Evolutionary conservation across 257 asterid species (phyloP), one percentile per base, ranked within the genome.

Genomic region (Primulina tabacum): DNA sequence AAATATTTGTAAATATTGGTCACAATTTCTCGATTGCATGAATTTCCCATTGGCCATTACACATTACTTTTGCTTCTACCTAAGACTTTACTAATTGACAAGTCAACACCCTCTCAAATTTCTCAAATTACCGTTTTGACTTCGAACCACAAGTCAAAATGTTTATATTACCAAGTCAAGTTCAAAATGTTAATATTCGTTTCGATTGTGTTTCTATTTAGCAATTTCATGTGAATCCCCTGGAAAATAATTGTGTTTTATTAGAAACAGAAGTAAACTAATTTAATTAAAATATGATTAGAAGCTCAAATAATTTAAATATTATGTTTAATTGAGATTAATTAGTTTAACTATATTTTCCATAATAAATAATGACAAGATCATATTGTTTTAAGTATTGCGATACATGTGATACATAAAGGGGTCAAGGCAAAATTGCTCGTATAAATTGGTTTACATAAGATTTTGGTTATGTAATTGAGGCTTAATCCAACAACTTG

Each of bases 121-220:
- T 26, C 1, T 64, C 2, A 14, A 64, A 37, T 7, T 20, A 11
- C 20, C 10, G 56, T 24, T 8, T 64, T 64, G 55, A 37, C 32
- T 64, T 64, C 11, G 20, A 8, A 6, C 33, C 68, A 64, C 68
- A 20, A 64, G 33, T 64, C 68, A 64, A 64, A 64, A 8, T 20
- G 56, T 37, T 64, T 64, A 64, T 28, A 35, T 64, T 64, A 47
- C 20, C 1, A 35, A 64, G 68, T 35, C 56, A 64, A 64, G 34
- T 16, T 47, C 18, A 16, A 47, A 47, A 50, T 50, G 21, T 50
- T 16, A 14, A 5, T 50, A 50, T 50, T 50, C 5, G 0, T 50
- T 50, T 50, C 17, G 0, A 16, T 16, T 16, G 57, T 16, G 2
- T 50, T 50, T 16, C 2, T 14, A 16, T 5, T 28, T 50, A 17